Percentiles rank a stretch among this genome's conserved stretches.
phyloP scores from a whole-genome alignment of 805 yeast genomes.

The Spencermartinsiella europaea region DNA sequence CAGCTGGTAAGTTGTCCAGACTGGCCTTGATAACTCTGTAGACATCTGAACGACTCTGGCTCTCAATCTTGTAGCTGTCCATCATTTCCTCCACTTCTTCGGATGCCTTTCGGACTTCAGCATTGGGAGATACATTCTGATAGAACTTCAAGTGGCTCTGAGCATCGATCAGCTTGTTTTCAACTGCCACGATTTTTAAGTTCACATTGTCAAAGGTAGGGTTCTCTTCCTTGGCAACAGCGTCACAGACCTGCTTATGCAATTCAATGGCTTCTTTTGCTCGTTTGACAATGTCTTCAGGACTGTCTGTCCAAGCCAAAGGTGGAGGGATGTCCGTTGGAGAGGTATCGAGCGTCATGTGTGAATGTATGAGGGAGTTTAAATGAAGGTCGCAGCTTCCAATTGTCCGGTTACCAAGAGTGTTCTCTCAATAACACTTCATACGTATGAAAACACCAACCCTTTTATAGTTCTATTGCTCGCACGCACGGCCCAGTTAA shows the following conservation, averaged over 20 bases:
- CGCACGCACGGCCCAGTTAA: no score
- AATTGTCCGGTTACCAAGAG: no score
- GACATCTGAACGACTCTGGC: slow-evolving; percentile 61
- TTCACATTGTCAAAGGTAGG: slow-evolving; percentile 58
- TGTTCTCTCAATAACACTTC: no score
- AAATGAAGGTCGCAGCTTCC: no score
- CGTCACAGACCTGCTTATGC: slow-evolving; percentile 46
- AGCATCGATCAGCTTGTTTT: slow-evolving; percentile 43
- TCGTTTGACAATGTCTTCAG: slow-evolving; percentile 41
- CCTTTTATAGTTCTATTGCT: no score
- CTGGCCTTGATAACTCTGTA: slow-evolving; percentile 54
- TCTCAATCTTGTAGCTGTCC: slow-evolving; percentile 56
- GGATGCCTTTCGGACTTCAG: slow-evolving; percentile 68
- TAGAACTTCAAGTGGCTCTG: slow-evolving; percentile 57
- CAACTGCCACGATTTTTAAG: slow-evolving; percentile 47
- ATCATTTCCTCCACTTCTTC: slow-evolving; percentile 54
- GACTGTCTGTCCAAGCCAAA: slow-evolving; percentile 58
- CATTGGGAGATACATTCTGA: slow-evolving; percentile 63
- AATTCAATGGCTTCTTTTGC: slow-evolving; percentile 43
- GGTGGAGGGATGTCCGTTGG: slow-evolving; percentile 10
- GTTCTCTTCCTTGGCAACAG: slow-evolving; percentile 42
- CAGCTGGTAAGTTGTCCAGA: slow-evolving; percentile 31
- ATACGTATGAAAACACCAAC: no score
- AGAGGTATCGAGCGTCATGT: no score
- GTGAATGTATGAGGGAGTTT: no score